Evolutionary conservation across 2,329 filamentous ascomycete species (phyloP).

Genomic region (Penicillium polonicum): DNA sequence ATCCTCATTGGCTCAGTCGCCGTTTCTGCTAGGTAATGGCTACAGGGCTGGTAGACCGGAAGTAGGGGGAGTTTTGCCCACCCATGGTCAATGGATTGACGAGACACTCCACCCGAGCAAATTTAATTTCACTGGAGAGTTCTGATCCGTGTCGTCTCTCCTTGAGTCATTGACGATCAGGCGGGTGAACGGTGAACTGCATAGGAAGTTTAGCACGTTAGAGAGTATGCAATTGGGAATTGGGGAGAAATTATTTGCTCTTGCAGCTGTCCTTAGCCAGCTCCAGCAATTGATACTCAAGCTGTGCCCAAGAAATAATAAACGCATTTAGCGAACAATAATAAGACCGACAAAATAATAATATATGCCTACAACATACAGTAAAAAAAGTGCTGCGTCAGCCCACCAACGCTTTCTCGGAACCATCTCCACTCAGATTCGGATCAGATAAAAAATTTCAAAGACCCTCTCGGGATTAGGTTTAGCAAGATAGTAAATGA

Average conservation of each 20-base stretch:
- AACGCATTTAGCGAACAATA: constrained; percentile 3
- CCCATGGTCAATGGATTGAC: constrained; percentile 17
- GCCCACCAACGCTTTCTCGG: constrained; percentile 20
- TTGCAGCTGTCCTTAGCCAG: neutral
- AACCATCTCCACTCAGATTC: constrained; percentile 7
- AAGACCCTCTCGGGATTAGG: neutral
- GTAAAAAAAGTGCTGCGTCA: constrained; percentile 12
- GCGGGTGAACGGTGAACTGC: constrained; percentile 4
- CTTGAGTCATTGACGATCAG: constrained; percentile 4
- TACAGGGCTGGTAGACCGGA: constrained; percentile 4
- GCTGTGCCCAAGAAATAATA: neutral
- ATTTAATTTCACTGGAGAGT: constrained; percentile 5
- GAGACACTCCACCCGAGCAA: constrained; percentile 8
- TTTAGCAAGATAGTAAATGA: neutral
- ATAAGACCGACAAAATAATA: neutral
- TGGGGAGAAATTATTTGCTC: neutral
- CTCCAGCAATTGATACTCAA: neutral
- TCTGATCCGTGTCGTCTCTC: neutral
- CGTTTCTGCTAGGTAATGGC: constrained; percentile 25
- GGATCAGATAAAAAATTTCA: constrained; percentile 24
- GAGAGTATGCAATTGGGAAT: neutral
- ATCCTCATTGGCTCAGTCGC: constrained; percentile 16
- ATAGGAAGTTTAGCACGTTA: neutral
- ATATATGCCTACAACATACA: too few species aligned
- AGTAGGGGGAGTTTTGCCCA: constrained; percentile 12